Conservation (phyloP, 306 rosid genomes). For the Sesbania bispinosa region DNA sequence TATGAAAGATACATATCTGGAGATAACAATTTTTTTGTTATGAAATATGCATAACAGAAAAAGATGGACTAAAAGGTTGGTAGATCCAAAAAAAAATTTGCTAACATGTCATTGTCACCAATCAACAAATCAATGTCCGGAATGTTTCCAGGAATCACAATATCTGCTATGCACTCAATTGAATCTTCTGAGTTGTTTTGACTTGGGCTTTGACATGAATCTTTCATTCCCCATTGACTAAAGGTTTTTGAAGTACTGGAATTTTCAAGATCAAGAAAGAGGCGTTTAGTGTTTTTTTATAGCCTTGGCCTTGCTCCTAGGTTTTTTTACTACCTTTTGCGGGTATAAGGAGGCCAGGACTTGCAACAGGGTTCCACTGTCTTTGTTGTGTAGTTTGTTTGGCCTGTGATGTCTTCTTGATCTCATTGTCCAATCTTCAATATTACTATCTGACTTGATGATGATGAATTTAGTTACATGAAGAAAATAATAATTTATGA, state of each 20-base stretch:
- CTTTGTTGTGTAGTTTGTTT: neutral
- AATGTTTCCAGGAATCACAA: neutral
- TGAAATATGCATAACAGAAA: no score
- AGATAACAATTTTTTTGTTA: no score
- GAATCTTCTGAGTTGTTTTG: neutral
- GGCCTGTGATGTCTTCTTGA: neutral
- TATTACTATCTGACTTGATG: no score
- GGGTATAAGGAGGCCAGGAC: neutral
- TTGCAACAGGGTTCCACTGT: neutral
- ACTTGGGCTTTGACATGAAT: neutral
- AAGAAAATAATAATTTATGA: no score
- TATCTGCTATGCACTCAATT: neutral
- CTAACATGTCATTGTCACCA: neutral
- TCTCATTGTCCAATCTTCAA: no score
- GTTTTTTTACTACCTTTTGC: neutral
- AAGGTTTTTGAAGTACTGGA: neutral
- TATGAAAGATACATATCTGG: no score
- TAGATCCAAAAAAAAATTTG: neutral
- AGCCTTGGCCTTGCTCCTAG: neutral
- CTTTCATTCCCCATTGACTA: neutral
- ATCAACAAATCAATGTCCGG: neutral
- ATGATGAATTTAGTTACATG: no score
- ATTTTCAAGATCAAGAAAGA: neutral
- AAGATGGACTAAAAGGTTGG: neutral
- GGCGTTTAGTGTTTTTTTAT: no score